These are phyloP conservation scores for Eremothecium sinecaudum DNA, from an alignment of 1,139 yeast genomes.

Conservation along the genomic window DNA sequence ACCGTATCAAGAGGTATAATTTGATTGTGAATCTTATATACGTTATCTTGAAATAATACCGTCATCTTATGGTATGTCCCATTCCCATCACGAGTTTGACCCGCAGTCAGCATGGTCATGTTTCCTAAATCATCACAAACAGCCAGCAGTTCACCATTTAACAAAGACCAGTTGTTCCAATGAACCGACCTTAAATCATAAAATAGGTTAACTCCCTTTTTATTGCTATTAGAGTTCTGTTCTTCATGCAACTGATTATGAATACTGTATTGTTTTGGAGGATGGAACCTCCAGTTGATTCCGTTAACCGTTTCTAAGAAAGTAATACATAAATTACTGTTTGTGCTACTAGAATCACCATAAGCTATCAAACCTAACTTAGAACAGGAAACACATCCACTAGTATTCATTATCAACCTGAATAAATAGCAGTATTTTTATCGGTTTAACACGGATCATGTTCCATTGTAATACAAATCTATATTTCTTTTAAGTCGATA, in stretches of 20 bases:
- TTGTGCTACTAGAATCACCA: constrained; percentile 24
- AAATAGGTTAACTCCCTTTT: constrained; percentile 19
- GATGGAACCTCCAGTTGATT: constrained; percentile 31
- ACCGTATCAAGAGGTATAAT: constrained; percentile 20
- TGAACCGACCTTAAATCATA: constrained; percentile 26
- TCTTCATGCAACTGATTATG: constrained; percentile 29
- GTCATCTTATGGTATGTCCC: constrained; percentile 29
- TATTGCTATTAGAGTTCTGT: constrained; percentile 9
- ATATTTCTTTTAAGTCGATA: no score
- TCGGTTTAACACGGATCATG: no score
- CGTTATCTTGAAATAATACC: constrained; percentile 30
- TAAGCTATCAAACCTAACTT: constrained; percentile 31
- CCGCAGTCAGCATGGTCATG: constrained; percentile 29
- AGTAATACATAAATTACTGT: constrained; percentile 28
- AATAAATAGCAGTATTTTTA: no score
- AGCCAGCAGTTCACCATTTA: constrained; percentile 31
- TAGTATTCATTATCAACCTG: no score
- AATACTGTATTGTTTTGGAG: constrained; percentile 26
- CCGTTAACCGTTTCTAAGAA: constrained; percentile 31
- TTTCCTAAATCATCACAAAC: constrained; percentile 31
- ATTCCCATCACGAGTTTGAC: constrained; percentile 29
- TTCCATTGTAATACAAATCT: no score
- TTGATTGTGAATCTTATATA: constrained; percentile 28
- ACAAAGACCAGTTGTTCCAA: constrained; percentile 31
- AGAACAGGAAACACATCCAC: constrained; percentile 29